These are phyloP conservation scores for Cystofilobasidium capitatum DNA, from an alignment of 768 basidiomycete genomes.

Conservation along the genomic window DNA sequence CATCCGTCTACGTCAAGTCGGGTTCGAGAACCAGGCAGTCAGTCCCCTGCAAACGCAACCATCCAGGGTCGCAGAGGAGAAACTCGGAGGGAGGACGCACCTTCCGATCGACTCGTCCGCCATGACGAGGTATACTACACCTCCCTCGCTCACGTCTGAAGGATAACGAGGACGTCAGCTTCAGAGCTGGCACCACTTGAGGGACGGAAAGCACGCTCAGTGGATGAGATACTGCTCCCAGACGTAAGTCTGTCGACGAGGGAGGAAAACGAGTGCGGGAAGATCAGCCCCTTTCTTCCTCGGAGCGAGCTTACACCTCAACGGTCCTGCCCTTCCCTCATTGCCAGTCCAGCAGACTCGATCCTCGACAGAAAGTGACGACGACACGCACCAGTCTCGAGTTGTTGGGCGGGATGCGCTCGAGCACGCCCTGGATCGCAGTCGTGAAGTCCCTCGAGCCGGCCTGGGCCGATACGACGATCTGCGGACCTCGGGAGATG, in stretches of 20 bases:
- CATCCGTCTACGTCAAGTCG: slow-evolving; percentile 52
- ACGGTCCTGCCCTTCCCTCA: not conserved
- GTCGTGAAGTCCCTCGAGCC: slow-evolving; percentile 79
- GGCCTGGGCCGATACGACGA: slow-evolving; percentile 78
- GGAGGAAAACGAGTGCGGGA: not conserved
- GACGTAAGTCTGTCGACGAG: slow-evolving; percentile 52
- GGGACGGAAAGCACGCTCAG: slow-evolving; percentile 37
- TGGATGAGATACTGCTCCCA: slow-evolving; percentile 74
- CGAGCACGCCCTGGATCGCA: slow-evolving; percentile 81
- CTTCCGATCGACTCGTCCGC: slow-evolving; percentile 86
- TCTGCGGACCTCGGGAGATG: slow-evolving; percentile 63
- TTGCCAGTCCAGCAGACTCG: not conserved
- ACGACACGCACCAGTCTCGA: slow-evolving; percentile 44
- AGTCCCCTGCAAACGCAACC: not conserved
- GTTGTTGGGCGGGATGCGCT: slow-evolving; percentile 88
- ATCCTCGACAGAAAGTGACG: not conserved
- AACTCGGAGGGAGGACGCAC: slow-evolving; percentile 42
- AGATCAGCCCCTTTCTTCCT: not conserved
- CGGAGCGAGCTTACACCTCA: not conserved
- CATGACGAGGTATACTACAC: slow-evolving; percentile 83
- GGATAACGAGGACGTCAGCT: not conserved
- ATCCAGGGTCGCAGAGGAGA: not conserved
- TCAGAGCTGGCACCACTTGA: not conserved
- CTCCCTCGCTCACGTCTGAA: slow-evolving; percentile 65
- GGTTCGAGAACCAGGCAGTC: not conserved